A percentile compares a stretch with the other conserved stretches of the same genome.
These are phyloP conservation scores for Malus sieversii DNA, from an alignment of 306 rosid genomes.

Conservation along the genomic window DNA sequence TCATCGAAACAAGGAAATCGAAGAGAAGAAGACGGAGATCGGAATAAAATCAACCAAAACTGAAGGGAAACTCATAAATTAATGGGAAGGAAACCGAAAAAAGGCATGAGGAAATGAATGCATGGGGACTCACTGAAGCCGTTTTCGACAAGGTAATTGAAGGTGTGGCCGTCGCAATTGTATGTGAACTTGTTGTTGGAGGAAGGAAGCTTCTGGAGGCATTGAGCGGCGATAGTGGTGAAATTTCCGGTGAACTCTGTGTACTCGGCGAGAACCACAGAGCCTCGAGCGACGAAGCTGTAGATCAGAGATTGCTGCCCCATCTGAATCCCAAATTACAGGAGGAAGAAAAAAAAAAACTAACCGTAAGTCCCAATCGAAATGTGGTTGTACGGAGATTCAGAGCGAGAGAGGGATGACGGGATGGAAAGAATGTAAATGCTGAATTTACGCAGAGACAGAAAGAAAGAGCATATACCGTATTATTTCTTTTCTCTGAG, in stretches of 20 bases:
- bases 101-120: neutral
- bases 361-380: neutral
- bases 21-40: neutral
- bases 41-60: neutral
- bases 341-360: slow-evolving; percentile 7
- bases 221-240: slow-evolving; percentile 64
- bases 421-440: slow-evolving; percentile 15
- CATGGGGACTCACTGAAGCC: slow-evolving; percentile 62
- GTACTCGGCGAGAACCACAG: slow-evolving; percentile 67
- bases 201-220: slow-evolving; percentile 94
- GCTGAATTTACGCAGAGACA: neutral
- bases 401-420: neutral
- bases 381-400: neutral
- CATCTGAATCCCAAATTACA: slow-evolving; percentile 28
- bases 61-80: neutral
- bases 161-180: slow-evolving; percentile 93
- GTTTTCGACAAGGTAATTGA: slow-evolving; percentile 84
- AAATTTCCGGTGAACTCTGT: slow-evolving; percentile 84
- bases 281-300: slow-evolving; percentile 93
- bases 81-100: neutral
- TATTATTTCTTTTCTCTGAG: neutral
- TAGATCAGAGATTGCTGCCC: slow-evolving; percentile 92
- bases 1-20: neutral
- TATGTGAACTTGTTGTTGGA: slow-evolving; percentile 85
- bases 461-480: neutral